Evolutionary conservation across 805 yeast species (phyloP).

Genomic region (Wickerhamomyces kurtzmanii): DNA sequence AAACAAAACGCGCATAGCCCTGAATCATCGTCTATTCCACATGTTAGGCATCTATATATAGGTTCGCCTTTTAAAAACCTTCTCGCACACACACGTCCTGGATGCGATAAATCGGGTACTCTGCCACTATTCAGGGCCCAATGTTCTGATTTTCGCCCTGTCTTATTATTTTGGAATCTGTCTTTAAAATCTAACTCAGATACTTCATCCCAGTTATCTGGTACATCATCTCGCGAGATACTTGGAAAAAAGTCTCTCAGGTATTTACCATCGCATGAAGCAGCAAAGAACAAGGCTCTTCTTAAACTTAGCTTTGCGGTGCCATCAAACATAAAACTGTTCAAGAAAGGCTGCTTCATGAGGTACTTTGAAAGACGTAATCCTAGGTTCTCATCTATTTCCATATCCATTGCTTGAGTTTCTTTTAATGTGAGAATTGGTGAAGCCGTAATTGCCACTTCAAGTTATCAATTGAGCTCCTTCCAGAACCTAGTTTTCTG

Average conservation of each 20-base stretch:
- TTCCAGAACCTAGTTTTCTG: too few relatives aligned
- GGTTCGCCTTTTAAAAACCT: constrained; percentile 74
- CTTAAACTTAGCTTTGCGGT: constrained; percentile 24
- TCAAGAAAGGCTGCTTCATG: constrained; percentile 25
- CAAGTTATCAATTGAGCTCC: too few relatives aligned
- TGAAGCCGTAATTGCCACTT: too few relatives aligned
- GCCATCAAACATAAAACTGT: constrained; percentile 21
- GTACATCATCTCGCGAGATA: constrained; percentile 1
- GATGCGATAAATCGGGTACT: constrained; percentile 30
- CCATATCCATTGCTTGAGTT: too few relatives aligned
- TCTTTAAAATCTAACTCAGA: background rate
- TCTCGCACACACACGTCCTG: constrained; percentile 63
- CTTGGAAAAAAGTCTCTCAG: constrained; percentile 28
- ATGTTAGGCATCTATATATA: constrained; percentile 63
- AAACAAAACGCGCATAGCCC: constrained; percentile 76
- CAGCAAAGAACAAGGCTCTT: constrained; percentile 30
- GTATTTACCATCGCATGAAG: constrained; percentile 31
- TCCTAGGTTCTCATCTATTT: too few relatives aligned
- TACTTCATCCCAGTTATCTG: too few relatives aligned
- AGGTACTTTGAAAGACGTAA: too few relatives aligned
- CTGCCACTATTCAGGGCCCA: constrained; percentile 7
- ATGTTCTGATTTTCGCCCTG: constrained; percentile 2
- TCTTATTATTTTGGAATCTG: constrained; percentile 1
- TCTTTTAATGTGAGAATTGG: too few relatives aligned
- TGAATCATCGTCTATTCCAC: constrained; percentile 78